Conservation (phyloP, 495 filamentous ascomycete genomes). For the Penicillium subrubescens region DNA sequence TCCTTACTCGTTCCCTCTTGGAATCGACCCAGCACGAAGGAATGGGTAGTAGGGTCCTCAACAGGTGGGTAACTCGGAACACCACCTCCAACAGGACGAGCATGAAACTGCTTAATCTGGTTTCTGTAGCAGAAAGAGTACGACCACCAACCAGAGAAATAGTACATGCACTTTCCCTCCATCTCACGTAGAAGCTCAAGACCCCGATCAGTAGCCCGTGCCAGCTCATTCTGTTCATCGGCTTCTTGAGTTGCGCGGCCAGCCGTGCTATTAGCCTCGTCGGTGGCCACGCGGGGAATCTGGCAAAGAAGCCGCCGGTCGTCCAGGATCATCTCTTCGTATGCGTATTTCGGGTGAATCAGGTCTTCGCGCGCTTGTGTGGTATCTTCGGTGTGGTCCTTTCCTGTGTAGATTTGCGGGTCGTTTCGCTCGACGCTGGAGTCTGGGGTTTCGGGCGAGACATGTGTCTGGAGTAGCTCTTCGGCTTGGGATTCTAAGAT, state of each 20-base stretch:
- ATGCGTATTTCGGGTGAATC: conserved; percentile 26
- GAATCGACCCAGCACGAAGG: conserved; percentile 77
- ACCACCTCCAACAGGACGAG: conserved; percentile 65
- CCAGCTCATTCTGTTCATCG: conserved; percentile 83
- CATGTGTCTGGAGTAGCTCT: conserved; percentile 52
- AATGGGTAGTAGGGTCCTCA: conserved; percentile 73
- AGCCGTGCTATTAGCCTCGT: conserved; percentile 52
- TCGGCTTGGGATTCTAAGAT: conserved; percentile 72
- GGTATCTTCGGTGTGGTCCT: conserved; percentile 14
- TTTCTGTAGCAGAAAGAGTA: conserved; percentile 94
- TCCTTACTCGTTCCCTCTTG: conserved; percentile 24
- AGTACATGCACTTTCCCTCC: conserved; percentile 87
- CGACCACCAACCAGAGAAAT: conserved; percentile 92
- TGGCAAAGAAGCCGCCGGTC: conserved; percentile 79
- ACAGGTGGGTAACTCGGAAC: conserved; percentile 69
- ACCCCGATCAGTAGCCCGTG: conserved; percentile 78
- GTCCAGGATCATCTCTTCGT: conserved; percentile 64
- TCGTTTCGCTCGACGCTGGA: conserved; percentile 21
- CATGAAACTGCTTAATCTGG: conserved; percentile 90
- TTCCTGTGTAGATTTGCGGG: conserved; percentile 31
- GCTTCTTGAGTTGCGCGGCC: conserved; percentile 52
- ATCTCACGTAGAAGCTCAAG: conserved; percentile 89
- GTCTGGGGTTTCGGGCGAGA: conserved; percentile 14
- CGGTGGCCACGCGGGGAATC: conserved; percentile 68
- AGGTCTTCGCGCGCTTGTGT: neutral